A percentile compares a stretch with the other conserved stretches of the same genome.
Evolutionary conservation across 2,329 filamentous ascomycete species (phyloP).

Genomic region (Rhexocercosporidium sp.): DNA sequence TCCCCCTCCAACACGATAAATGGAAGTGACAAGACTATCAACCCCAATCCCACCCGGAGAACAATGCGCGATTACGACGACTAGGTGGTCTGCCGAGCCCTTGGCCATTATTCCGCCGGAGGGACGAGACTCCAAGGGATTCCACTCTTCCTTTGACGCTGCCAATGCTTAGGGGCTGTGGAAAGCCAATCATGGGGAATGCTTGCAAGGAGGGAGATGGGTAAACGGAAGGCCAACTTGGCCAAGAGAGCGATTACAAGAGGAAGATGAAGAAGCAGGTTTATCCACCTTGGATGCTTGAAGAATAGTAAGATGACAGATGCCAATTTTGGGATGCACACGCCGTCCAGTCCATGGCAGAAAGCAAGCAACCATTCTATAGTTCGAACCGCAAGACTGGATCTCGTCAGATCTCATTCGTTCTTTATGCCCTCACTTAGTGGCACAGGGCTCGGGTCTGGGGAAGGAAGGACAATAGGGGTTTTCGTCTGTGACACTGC

Average conservation of each 20-base stretch:
- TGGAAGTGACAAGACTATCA: neutral
- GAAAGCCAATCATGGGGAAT: neutral
- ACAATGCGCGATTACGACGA: slow-evolving; percentile 5
- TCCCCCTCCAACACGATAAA: neutral
- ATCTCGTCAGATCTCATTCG: neutral
- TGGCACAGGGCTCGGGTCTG: neutral
- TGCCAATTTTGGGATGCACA: slow-evolving; percentile 5
- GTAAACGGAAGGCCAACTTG: neutral
- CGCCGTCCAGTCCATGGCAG: neutral
- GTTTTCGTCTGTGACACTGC: neutral
- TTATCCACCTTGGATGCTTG: neutral
- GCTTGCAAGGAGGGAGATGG: neutral
- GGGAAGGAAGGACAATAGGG: neutral
- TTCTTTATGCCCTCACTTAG: neutral
- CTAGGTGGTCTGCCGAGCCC: slow-evolving; percentile 12
- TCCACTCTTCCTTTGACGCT: slow-evolving; percentile 14
- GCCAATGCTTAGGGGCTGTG: neutral
- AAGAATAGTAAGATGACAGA: slow-evolving; percentile 5
- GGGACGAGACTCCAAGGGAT: slow-evolving; percentile 18
- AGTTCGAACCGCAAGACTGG: neutral
- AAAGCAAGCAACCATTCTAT: neutral
- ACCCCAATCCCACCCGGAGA: neutral
- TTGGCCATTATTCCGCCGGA: slow-evolving; percentile 18
- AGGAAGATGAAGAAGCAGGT: neutral
- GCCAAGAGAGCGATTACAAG: neutral